Evolutionary conservation across 1,139 yeast genomes (phyloP).

Genomic region (Kurtzmaniella natalensis): DNA sequence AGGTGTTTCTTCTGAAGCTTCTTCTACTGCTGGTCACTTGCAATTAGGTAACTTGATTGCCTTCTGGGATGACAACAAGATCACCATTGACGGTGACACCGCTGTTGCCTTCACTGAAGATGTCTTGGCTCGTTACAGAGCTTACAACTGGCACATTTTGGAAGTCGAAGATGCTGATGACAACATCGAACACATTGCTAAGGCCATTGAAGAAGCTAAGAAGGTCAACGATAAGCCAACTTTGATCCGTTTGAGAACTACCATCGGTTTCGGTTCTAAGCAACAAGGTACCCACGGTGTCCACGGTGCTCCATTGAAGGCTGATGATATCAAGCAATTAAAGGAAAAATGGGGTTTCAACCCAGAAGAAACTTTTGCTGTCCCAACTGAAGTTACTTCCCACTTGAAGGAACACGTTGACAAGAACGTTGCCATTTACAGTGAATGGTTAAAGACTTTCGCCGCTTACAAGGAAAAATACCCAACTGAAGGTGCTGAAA

Average conservation of each 20-base stretch:
- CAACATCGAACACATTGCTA: constrained; percentile 66
- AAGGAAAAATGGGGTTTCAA: constrained; percentile 84
- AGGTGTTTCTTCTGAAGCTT: constrained; percentile 95
- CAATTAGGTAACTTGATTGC: constrained; percentile 92
- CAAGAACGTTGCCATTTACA: constrained; percentile 57
- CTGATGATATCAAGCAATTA: constrained; percentile 87
- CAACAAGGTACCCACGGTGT: constrained; percentile 86
- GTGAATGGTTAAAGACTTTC: constrained; percentile 68
- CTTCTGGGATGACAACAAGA: constrained; percentile 95
- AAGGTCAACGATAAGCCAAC: constrained; percentile 76
- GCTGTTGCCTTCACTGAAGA: constrained; percentile 92
- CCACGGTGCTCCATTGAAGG: constrained; percentile 95
- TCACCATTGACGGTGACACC: constrained; percentile 95
- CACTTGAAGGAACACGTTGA: constrained; percentile 56
- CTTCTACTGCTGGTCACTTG: constrained; percentile 94
- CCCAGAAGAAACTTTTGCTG: constrained; percentile 75
- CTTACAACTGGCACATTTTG: constrained; percentile 93
- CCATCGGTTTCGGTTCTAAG: constrained; percentile 92
- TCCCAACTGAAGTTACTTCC: constrained; percentile 81
- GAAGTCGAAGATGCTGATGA: constrained; percentile 78
- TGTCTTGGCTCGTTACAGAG: constrained; percentile 77
- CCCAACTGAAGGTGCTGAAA: constrained; percentile 79
- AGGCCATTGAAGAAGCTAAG: constrained; percentile 74
- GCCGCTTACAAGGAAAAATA: constrained; percentile 61
- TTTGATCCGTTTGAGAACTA: constrained; percentile 81